Percentiles rank a stretch among this genome's conserved stretches.
phyloP scores from a whole-genome alignment of 208 protist species.

The Balamuthia mandrillaris region DNA sequence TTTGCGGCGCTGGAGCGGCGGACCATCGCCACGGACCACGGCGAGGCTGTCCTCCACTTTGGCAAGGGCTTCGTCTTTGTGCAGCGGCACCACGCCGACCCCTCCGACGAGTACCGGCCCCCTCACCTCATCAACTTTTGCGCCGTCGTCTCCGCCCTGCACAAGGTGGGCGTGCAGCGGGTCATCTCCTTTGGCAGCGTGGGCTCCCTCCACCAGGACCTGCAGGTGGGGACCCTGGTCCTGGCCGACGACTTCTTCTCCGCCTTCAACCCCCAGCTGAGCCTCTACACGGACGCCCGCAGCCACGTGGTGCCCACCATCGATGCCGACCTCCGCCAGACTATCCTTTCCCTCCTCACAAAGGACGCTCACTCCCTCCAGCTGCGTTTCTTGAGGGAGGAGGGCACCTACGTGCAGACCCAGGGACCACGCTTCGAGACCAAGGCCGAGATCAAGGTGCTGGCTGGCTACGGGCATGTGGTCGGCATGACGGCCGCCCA shows the following conservation, averaged over 20 bases:
- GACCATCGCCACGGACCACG: not conserved
- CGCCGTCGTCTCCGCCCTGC: conserved; percentile 26
- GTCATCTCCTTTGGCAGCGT: conserved; percentile 33
- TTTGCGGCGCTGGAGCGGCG: conserved; percentile 22
- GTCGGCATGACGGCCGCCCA: conserved; percentile 48
- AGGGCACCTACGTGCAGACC: conserved; percentile 47
- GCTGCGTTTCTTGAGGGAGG: not conserved
- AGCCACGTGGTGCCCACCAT: conserved; percentile 39
- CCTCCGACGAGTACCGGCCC: conserved; percentile 29
- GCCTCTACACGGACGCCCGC: conserved; percentile 24
- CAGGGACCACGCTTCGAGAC: conserved; percentile 47
- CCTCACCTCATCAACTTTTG: conserved; percentile 48
- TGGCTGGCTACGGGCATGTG: conserved; percentile 24
- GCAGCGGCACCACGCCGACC: conserved; percentile 43
- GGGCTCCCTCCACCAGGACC: conserved; percentile 23
- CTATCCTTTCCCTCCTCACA: conserved; percentile 13
- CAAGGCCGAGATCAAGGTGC: conserved; percentile 42
- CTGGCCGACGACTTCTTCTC: conserved; percentile 49
- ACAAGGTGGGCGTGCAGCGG: not conserved
- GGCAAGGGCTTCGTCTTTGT: conserved; percentile 39
- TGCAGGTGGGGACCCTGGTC: conserved; percentile 32
- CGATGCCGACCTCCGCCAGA: not conserved
- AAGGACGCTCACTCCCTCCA: not conserved
- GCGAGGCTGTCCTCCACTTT: conserved; percentile 25
- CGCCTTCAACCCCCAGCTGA: conserved; percentile 30